Percentiles rank a stretch among this genome's conserved stretches.
phyloP scores from a whole-genome alignment of 176 grass and related monocot genomes.

The Aegilops tauschii region DNA sequence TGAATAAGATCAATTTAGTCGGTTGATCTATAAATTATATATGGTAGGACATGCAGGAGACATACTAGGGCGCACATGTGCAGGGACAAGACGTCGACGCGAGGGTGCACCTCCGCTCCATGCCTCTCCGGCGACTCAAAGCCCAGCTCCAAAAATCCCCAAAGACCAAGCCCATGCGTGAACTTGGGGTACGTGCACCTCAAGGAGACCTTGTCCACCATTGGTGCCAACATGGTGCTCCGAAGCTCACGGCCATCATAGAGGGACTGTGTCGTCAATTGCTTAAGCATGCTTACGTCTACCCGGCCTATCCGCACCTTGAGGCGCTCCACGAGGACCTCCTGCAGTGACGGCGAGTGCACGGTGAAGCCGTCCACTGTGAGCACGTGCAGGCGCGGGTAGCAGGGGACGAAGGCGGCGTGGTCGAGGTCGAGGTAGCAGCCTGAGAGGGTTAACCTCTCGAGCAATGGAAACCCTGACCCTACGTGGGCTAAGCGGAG shows the following conservation, averaged over 20 bases:
- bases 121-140: background rate
- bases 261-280: background rate
- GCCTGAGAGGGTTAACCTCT: background rate
- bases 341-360: background rate
- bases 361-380: background rate
- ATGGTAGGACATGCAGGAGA: background rate
- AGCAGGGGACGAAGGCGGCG: background rate
- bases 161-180: background rate
- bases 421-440: background rate
- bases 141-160: background rate
- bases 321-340: background rate
- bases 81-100: background rate
- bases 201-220: background rate
- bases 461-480: background rate
- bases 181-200: background rate
- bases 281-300: background rate
- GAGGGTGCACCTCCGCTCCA: background rate
- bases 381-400: background rate
- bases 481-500: background rate
- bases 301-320: background rate
- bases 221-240: background rate
- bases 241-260: background rate
- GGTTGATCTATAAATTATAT: background rate
- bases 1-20: background rate
- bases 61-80: background rate